phyloP scores from a whole-genome alignment of 2,329 filamentous ascomycete genomes.

The Monosporascus sp. region DNA sequence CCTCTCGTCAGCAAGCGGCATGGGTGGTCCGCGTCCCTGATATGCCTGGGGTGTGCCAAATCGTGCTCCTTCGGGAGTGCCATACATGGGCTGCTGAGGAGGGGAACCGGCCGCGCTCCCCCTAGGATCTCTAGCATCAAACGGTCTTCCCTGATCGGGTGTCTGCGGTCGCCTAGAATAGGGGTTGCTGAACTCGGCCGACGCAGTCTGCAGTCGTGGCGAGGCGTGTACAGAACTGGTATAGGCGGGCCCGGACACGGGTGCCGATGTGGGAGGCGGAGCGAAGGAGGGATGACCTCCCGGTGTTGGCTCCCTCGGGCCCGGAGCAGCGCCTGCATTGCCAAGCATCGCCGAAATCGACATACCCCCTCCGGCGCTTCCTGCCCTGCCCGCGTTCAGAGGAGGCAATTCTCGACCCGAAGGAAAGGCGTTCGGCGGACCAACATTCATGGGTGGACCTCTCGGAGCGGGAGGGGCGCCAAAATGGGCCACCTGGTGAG shows the following conservation, averaged over 20 bases:
- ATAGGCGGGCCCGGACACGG: constrained; percentile 40
- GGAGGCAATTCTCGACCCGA: constrained; percentile 30
- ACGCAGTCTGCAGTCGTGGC: constrained; percentile 47
- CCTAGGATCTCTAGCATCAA: constrained; percentile 40
- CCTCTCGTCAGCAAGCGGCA: constrained; percentile 40
- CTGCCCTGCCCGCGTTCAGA: constrained; percentile 35
- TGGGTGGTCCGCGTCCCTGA: constrained; percentile 42
- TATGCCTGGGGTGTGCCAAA: constrained; percentile 57
- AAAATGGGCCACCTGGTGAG: constrained; percentile 24
- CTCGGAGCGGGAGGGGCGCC: constrained; percentile 21
- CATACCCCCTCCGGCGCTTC: constrained; percentile 49
- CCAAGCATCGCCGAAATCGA: constrained; percentile 58
- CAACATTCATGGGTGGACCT: constrained; percentile 23
- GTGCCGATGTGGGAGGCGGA: constrained; percentile 32
- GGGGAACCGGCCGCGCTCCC: constrained; percentile 42
- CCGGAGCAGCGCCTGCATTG: constrained; percentile 34
- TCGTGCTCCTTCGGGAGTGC: constrained; percentile 52
- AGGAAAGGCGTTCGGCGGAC: constrained; percentile 23
- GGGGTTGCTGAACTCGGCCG: constrained; percentile 48
- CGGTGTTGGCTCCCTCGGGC: constrained; percentile 36
- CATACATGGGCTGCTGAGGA: constrained; percentile 41
- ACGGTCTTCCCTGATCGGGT: constrained; percentile 59
- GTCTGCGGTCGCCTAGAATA: constrained; percentile 63
- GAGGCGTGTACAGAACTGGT: constrained; percentile 47
- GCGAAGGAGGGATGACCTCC: constrained; percentile 36